Evolutionary conservation across 2,329 filamentous ascomycete genomes (phyloP).

Genomic region (Colletotrichum sp.): DNA sequence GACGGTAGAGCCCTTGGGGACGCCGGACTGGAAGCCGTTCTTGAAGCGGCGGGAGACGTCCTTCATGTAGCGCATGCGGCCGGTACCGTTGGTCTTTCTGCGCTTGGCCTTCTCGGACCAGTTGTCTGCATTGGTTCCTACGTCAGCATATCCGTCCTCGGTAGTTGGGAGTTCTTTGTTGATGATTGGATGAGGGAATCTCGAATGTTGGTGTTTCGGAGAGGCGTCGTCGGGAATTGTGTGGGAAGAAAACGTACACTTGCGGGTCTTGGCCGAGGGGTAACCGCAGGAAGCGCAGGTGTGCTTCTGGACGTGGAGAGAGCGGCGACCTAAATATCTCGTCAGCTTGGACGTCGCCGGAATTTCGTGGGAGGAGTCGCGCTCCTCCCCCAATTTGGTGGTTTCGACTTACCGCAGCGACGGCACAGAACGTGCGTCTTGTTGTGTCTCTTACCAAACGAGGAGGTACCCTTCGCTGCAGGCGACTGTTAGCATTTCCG

Average conservation of each 20-base stretch:
- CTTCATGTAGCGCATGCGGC: conserved; percentile 96
- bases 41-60: conserved; percentile 90
- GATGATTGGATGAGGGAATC: neutral
- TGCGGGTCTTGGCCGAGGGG: conserved; percentile 94
- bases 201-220: neutral
- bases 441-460: conserved; percentile 79
- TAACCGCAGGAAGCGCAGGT: conserved; percentile 96
- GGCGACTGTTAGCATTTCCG: conserved; percentile 24
- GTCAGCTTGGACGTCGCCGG: neutral
- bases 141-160: conserved; percentile 3
- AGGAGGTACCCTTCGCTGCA: conserved; percentile 63
- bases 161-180: neutral
- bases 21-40: conserved; percentile 95
- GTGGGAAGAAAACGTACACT: conserved; percentile 78
- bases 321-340: conserved; percentile 76
- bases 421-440: conserved; percentile 98
- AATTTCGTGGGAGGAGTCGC: conserved; percentile 5
- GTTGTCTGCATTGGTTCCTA: conserved; percentile 72
- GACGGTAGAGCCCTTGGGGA: conserved; percentile 83
- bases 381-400: conserved; percentile 7
- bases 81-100: conserved; percentile 98
- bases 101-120: conserved; percentile 99
- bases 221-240: neutral
- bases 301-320: conserved; percentile 99
- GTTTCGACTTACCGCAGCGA: conserved; percentile 86